phyloP scores from a whole-genome alignment of 345 rosid genomes.

The Aquilaria sinensis region DNA sequence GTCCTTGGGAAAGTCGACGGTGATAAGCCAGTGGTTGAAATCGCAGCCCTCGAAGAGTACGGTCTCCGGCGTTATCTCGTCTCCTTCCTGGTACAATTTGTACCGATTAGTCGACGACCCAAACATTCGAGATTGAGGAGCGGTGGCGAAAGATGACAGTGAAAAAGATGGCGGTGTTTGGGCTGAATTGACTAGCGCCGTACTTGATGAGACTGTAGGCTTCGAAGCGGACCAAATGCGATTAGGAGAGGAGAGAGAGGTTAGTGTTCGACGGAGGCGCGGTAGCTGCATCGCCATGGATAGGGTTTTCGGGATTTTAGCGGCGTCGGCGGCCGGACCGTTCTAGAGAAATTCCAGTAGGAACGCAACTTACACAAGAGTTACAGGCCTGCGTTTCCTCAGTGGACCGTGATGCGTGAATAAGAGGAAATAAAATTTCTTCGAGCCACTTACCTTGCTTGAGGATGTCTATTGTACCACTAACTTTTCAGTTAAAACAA shows the following conservation, averaged over 20 bases:
- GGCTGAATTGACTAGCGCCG: background rate
- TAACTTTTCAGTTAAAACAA: no score
- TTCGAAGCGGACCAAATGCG: slow-evolving; percentile 24
- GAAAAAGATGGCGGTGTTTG: slow-evolving; percentile 7
- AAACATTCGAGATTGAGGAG: slow-evolving; percentile 21
- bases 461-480: no score
- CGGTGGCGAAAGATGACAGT: slow-evolving; percentile 3
- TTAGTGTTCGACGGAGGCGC: slow-evolving; percentile 59
- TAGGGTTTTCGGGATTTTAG: background rate
- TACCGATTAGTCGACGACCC: slow-evolving; percentile 24
- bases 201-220: background rate
- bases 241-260: slow-evolving; percentile 17
- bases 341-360: no score
- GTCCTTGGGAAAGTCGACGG: slow-evolving; percentile 68
- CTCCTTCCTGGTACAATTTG: slow-evolving; percentile 54
- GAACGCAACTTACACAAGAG: no score
- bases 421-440: no score
- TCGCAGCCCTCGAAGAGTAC: slow-evolving; percentile 84
- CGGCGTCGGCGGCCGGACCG: no score
- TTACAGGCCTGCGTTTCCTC: no score
- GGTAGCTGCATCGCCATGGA: slow-evolving; percentile 36
- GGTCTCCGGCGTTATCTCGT: slow-evolving; percentile 66
- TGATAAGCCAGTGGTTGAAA: slow-evolving; percentile 90
- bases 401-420: no score
- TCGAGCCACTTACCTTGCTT: no score